Percentiles rank a stretch among this genome's conserved stretches.
Evolutionary conservation across 2,329 filamentous ascomycete genomes (phyloP).

Genomic region (Endoconidiophora polonica): DNA sequence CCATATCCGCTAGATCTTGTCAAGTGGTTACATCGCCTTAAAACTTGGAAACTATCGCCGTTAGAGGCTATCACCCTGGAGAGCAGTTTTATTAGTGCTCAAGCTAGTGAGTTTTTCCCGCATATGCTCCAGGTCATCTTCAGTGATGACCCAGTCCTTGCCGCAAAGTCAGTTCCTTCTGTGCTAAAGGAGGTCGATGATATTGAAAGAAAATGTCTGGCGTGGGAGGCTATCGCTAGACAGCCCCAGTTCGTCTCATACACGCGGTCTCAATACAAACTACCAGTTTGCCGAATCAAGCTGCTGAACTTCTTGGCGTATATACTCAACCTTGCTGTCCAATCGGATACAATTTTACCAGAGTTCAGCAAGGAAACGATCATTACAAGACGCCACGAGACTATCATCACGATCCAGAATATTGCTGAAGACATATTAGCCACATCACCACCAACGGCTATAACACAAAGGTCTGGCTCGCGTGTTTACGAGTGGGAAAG

Average conservation of each 20-base stretch:
- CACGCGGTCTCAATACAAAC: constrained; percentile 4
- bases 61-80: constrained; percentile 1
- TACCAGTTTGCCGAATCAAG: constrained; percentile 9
- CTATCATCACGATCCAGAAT: constrained; percentile 3
- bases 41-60: constrained; percentile 2
- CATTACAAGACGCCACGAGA: neutral
- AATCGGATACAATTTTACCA: neutral
- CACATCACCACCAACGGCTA: constrained; percentile 2
- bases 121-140: constrained; percentile 2
- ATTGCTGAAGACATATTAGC: constrained; percentile 7
- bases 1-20: constrained; percentile 4
- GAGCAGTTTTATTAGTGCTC: constrained; percentile 4
- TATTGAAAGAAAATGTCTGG: constrained; percentile 4
- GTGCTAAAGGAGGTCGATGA: neutral
- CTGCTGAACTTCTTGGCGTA: constrained; percentile 10
- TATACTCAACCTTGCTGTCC: constrained; percentile 4
- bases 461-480: neutral
- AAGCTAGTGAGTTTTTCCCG: constrained; percentile 8
- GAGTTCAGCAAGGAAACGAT: neutral
- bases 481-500: constrained; percentile 7
- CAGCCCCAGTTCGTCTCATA: too few species aligned
- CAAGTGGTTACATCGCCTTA: constrained; percentile 7
- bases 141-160: constrained; percentile 3
- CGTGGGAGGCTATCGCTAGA: neutral
- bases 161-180: neutral